Conservation (phyloP, 441 rosid species). For the Sinapis alba region DNA sequence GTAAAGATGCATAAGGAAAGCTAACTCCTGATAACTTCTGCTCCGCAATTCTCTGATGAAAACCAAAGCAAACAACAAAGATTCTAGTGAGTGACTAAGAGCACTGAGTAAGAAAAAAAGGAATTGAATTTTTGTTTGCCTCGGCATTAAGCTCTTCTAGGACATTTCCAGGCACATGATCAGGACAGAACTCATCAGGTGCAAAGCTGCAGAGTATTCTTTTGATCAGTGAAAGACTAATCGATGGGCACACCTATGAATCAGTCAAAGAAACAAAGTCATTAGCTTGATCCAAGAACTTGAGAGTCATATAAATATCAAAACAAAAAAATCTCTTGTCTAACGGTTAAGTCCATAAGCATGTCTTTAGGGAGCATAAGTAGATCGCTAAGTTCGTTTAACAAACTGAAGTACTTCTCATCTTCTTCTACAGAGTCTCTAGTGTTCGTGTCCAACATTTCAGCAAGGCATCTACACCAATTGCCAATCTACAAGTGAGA, state of each 20-base stretch:
- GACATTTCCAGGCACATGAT: conserved; percentile 77
- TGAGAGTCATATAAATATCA: conserved; percentile 1
- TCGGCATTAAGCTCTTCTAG: conserved; percentile 79
- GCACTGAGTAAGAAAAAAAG: background rate
- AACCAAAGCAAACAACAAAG: background rate
- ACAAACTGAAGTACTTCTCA: conserved; percentile 54
- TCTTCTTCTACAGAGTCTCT: conserved; percentile 44
- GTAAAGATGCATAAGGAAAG: conserved; percentile 71
- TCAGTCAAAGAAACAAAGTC: background rate
- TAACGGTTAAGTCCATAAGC: conserved; percentile 61
- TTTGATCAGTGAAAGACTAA: conserved; percentile 63
- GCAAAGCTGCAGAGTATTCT: conserved; percentile 95
- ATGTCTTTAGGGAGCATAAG: conserved; percentile 95
- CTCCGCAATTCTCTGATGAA: conserved; percentile 56
- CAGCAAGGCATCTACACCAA: conserved; percentile 82
- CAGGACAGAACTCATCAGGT: conserved; percentile 93
- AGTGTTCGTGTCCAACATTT: too few relatives aligned
- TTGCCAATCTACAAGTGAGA: conserved; percentile 61
- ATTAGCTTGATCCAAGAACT: conserved; percentile 8
- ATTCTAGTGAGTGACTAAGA: background rate
- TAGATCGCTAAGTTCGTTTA: conserved; percentile 77
- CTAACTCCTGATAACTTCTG: conserved; percentile 59
- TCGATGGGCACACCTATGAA: conserved; percentile 75
- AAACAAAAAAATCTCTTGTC: conserved; percentile 59
- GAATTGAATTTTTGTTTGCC: conserved; percentile 31